Conservation (phyloP, 1,139 yeast species). For the Petasospora rhodanensis region DNA sequence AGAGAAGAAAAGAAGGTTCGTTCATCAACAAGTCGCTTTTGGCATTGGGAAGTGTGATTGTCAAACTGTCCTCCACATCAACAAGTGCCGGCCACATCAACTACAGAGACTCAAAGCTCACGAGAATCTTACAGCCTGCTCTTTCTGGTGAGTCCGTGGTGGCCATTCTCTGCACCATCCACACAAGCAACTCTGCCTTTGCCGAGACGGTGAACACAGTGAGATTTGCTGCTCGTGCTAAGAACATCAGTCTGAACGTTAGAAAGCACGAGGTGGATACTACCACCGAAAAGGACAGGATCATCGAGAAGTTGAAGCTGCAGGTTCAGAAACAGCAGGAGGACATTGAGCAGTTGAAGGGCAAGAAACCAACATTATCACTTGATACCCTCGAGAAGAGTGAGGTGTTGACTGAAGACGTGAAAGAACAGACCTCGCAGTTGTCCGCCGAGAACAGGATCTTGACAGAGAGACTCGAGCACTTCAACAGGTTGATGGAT, state of each 20-base stretch:
- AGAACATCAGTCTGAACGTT: slow-evolving; percentile 71
- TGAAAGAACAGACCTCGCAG: slow-evolving; percentile 36
- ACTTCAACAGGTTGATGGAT: slow-evolving; percentile 57
- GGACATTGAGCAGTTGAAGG: slow-evolving; percentile 20
- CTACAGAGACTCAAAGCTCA: slow-evolving; percentile 86
- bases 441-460: slow-evolving; percentile 59
- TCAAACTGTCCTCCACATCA: slow-evolving; percentile 54
- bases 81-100: slow-evolving; percentile 58
- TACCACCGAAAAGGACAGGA: slow-evolving; percentile 36
- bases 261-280: slow-evolving; percentile 44
- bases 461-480: slow-evolving; percentile 64
- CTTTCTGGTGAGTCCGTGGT: slow-evolving; percentile 82
- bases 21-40: slow-evolving; percentile 85
- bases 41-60: slow-evolving; percentile 85
- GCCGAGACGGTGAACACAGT: slow-evolving; percentile 84
- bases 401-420: slow-evolving; percentile 10
- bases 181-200: slow-evolving; percentile 51
- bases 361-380: slow-evolving; percentile 7
- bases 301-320: slow-evolving; percentile 40
- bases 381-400: slow-evolving; percentile 5
- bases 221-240: slow-evolving; percentile 91
- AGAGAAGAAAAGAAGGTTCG: slow-evolving; percentile 85
- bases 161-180: slow-evolving; percentile 83
- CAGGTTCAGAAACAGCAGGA: slow-evolving; percentile 37
- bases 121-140: slow-evolving; percentile 86